Conservation (phyloP, 768 basidiomycete genomes). For the Amanita muscaria region DNA sequence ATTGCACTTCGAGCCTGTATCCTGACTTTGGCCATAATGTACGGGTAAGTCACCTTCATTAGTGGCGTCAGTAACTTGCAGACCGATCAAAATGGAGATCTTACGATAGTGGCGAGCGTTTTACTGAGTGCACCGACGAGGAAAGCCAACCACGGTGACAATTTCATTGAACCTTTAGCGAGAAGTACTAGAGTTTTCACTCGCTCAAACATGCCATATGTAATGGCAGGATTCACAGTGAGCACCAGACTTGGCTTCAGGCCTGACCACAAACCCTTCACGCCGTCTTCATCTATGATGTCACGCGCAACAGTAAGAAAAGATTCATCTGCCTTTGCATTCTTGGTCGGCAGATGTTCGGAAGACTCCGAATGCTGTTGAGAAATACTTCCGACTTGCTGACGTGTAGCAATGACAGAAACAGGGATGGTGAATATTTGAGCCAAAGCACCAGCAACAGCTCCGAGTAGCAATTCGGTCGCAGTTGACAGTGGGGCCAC, state of each 20-base stretch:
- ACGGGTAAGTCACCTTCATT: conserved; percentile 82
- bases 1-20: conserved; percentile 79
- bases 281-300: conserved; percentile 84
- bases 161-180: conserved; percentile 46
- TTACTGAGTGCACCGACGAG: conserved; percentile 88
- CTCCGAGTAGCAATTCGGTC: conserved; percentile 82
- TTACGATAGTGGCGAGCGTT: conserved; percentile 88
- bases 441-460: conserved; percentile 86
- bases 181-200: conserved; percentile 68
- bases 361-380: conserved; percentile 10
- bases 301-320: conserved; percentile 75
- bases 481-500: conserved; percentile 58
- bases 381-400: conserved; percentile 67
- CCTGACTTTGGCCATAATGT: conserved; percentile 94
- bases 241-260: conserved; percentile 89
- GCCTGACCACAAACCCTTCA: conserved; percentile 87
- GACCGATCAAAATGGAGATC: conserved; percentile 19
- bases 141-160: conserved; percentile 76
- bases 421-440: conserved; percentile 99
- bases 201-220: conserved; percentile 91
- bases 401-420: conserved; percentile 93
- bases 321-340: conserved; percentile 45
- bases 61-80: conserved; percentile 3
- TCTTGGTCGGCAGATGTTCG: conserved; percentile 12
- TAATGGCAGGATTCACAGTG: conserved; percentile 96